phyloP scores from a whole-genome alignment of 768 basidiomycete species.

The Fomitopsis serialis region DNA sequence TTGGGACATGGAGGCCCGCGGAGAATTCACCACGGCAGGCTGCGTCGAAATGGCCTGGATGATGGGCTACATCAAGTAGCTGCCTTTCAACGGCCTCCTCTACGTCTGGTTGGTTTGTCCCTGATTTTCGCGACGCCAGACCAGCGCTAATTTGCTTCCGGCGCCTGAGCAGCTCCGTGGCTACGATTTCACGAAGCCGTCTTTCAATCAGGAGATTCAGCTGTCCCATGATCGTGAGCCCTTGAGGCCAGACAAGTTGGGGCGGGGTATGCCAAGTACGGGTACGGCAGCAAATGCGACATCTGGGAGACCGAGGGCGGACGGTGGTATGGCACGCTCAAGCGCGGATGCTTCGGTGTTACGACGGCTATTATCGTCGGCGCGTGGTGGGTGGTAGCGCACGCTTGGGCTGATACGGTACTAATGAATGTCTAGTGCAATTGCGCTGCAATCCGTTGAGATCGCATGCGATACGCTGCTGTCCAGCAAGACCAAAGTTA shows the following conservation, averaged over 20 bases:
- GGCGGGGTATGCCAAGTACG: slow-evolving; percentile 92
- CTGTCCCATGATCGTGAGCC: slow-evolving; percentile 95
- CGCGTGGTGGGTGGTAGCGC: slow-evolving; percentile 65
- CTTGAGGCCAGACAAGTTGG: slow-evolving; percentile 90
- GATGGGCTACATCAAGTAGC: slow-evolving; percentile 98
- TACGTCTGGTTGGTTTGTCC: slow-evolving; percentile 88
- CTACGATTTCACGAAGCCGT: slow-evolving; percentile 96
- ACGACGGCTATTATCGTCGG: slow-evolving; percentile 97
- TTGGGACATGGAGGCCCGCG: slow-evolving; percentile 99
- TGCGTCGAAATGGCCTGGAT: slow-evolving; percentile 99
- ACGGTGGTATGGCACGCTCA: slow-evolving; percentile 96
- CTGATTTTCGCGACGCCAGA: background rate
- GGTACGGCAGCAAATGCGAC: slow-evolving; percentile 96
- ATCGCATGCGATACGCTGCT: slow-evolving; percentile 94
- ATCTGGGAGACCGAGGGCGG: slow-evolving; percentile 88
- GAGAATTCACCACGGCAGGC: slow-evolving; percentile 96
- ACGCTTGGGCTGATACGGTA: background rate
- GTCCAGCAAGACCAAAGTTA: slow-evolving; percentile 96
- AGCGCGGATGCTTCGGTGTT: slow-evolving; percentile 95
- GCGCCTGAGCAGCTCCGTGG: slow-evolving; percentile 98
- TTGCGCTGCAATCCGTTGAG: slow-evolving; percentile 95
- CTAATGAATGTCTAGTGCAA: slow-evolving; percentile 53
- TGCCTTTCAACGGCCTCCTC: slow-evolving; percentile 84
- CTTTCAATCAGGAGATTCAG: slow-evolving; percentile 96
- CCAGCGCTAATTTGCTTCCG: slow-evolving; percentile 25